Percentiles rank a stretch among this genome's conserved stretches.
phyloP scores from a whole-genome alignment of 2,329 filamentous ascomycete species.

The Trichoderma polysporum region DNA sequence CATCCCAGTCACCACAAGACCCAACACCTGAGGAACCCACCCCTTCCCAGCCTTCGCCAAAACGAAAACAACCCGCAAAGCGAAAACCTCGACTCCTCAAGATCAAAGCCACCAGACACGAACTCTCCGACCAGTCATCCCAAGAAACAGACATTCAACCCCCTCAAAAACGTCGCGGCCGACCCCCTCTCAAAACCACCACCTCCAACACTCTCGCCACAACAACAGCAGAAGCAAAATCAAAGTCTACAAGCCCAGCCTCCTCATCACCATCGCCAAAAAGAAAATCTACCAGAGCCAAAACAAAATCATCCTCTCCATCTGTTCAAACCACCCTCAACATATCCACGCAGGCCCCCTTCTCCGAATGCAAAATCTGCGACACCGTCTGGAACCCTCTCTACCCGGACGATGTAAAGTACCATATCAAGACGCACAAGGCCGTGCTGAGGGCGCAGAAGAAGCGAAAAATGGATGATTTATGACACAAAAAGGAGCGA shows the following conservation, averaged over 20 bases:
- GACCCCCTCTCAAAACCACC: neutral
- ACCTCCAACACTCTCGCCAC: neutral
- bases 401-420: constrained; percentile 45
- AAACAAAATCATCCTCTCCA: constrained; percentile 17
- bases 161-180: neutral
- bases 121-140: neutral
- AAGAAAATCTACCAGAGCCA: neutral
- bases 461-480: constrained; percentile 27
- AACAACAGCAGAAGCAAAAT: too few relatives aligned
- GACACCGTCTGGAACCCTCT: constrained; percentile 46
- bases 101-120: constrained; percentile 26
- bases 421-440: constrained; percentile 42
- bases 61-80: constrained; percentile 12
- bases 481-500: neutral
- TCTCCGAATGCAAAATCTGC: constrained; percentile 45
- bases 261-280: neutral
- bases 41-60: constrained; percentile 21
- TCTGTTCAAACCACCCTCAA: constrained; percentile 46
- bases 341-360: constrained; percentile 42
- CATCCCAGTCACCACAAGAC: neutral
- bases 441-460: constrained; percentile 33
- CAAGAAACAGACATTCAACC: neutral
- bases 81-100: constrained; percentile 33
- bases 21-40: constrained; percentile 12
- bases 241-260: neutral